Percentiles rank a stretch among this genome's conserved stretches.
Conservation (phyloP, 2,329 filamentous ascomycete species). For the Mariannaea elegans region DNA sequence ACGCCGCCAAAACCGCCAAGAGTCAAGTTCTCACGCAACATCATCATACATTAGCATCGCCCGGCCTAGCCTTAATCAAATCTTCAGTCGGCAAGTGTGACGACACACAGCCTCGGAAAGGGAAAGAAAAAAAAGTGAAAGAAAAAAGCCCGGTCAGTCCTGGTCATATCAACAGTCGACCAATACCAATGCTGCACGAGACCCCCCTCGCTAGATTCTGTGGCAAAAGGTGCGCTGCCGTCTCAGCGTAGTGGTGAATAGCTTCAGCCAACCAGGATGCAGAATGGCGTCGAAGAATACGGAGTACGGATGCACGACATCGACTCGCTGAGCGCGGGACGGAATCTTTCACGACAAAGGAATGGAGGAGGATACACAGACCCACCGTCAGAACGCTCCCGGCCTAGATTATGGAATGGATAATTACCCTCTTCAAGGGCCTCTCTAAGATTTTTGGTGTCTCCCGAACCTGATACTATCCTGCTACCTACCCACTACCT, state of each 20-base stretch:
- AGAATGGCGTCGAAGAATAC: neutral
- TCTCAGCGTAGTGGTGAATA: conserved; percentile 8
- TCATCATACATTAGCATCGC: conserved; percentile 3
- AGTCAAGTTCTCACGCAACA: conserved; percentile 31
- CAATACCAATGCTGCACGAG: conserved; percentile 47
- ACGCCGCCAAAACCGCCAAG: conserved; percentile 26
- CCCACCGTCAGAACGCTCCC: neutral
- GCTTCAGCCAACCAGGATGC: conserved; percentile 14
- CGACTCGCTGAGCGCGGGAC: conserved; percentile 54
- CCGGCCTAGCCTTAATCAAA: neutral
- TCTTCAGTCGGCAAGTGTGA: conserved; percentile 31
- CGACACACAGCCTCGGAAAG: conserved; percentile 39
- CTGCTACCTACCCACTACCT: conserved; percentile 13
- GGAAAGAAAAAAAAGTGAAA: neutral
- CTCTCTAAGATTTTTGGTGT: conserved; percentile 28
- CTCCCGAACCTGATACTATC: conserved; percentile 18
- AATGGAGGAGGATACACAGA: neutral
- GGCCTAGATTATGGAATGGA: no score
- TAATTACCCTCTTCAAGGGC: no score
- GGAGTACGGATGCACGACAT: conserved; percentile 47
- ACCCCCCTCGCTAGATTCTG: conserved; percentile 38
- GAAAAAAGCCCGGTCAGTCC: conserved; percentile 20
- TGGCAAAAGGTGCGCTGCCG: conserved; percentile 35
- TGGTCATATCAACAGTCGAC: conserved; percentile 34
- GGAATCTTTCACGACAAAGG: conserved; percentile 28